These are phyloP conservation scores for Hypsizygus ulmarius DNA, from an alignment of 1,284 basidiomycete genomes.

Conservation along the genomic window DNA sequence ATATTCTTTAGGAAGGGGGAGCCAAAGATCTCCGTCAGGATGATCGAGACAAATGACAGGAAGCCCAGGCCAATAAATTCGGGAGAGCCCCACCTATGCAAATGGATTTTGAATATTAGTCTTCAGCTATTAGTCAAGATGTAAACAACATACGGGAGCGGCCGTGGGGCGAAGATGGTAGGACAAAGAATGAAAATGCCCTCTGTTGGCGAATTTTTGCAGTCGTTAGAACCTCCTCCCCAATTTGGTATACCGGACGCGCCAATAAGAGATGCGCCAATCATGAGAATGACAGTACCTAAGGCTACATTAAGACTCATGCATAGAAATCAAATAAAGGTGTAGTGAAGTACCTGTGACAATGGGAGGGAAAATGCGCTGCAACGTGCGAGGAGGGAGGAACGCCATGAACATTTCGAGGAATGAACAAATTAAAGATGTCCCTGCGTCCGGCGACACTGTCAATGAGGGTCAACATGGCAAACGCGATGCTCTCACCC, in stretches of 20 bases:
- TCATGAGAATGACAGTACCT: conserved; percentile 74
- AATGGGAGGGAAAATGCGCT: conserved; percentile 77
- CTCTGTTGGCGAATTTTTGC: conserved; percentile 52
- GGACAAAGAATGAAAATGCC: conserved; percentile 73
- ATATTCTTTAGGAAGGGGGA: conserved; percentile 81
- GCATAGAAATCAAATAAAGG: not conserved
- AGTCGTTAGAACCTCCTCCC: conserved; percentile 79
- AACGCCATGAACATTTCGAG: conserved; percentile 80
- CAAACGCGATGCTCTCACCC: conserved; percentile 37
- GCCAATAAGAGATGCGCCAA: conserved; percentile 76
- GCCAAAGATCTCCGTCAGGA: conserved; percentile 77
- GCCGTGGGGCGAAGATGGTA: conserved; percentile 58
- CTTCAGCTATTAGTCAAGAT: not conserved
- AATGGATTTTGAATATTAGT: not conserved
- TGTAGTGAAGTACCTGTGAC: conserved; percentile 56
- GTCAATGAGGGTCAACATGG: not conserved
- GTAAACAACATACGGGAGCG: conserved; percentile 37
- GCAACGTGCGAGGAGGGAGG: conserved; percentile 59
- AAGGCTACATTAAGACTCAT: not conserved
- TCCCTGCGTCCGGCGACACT: conserved; percentile 43
- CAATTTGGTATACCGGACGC: conserved; percentile 76
- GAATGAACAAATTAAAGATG: conserved; percentile 76
- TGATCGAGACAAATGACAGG: conserved; percentile 75
- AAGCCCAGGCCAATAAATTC: conserved; percentile 87
- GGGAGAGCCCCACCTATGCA: conserved; percentile 68